Evolutionary conservation across 257 asterid genomes (phyloP).

Genomic region (Ajuga chamaepitys): DNA sequence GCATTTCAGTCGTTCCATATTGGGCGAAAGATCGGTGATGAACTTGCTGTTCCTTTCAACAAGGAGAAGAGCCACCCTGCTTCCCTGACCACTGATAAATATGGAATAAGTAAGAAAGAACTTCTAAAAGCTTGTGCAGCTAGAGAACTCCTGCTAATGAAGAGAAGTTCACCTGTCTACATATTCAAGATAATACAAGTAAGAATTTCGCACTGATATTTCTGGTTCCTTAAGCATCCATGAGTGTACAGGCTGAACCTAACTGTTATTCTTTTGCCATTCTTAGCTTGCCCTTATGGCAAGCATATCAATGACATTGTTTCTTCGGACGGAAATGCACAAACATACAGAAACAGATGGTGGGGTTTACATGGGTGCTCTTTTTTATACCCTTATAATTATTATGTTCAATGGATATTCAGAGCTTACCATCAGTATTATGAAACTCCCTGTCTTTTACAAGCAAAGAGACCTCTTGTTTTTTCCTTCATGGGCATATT

Average conservation of each 20-base stretch:
- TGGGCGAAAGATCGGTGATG: constrained; percentile 57
- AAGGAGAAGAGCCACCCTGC: constrained; percentile 65
- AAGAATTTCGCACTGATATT: constrained; percentile 10
- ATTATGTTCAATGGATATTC: constrained; percentile 67
- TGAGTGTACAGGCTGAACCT: background rate
- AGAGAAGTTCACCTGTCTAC: constrained; percentile 66
- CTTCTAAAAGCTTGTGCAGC: constrained; percentile 60
- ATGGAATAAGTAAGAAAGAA: constrained; percentile 69
- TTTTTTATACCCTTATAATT: constrained; percentile 42
- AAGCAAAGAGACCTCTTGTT: constrained; percentile 77
- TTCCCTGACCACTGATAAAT: constrained; percentile 47
- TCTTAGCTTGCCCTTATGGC: constrained; percentile 57
- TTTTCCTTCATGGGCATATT: constrained; percentile 74
- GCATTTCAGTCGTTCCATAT: constrained; percentile 64
- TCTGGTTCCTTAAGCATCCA: background rate
- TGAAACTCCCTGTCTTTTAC: constrained; percentile 70
- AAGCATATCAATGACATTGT: constrained; percentile 53
- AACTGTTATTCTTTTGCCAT: background rate
- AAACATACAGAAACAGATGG: constrained; percentile 44
- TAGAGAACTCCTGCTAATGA: constrained; percentile 61
- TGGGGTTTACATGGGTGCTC: constrained; percentile 63
- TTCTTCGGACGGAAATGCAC: constrained; percentile 46
- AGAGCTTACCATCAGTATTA: constrained; percentile 56
- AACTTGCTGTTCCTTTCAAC: constrained; percentile 58
- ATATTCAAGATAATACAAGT: constrained; percentile 64